Evolutionary conservation across 106 monocot genomes (phyloP).

Genomic region (Dendrobium huoshanense): DNA sequence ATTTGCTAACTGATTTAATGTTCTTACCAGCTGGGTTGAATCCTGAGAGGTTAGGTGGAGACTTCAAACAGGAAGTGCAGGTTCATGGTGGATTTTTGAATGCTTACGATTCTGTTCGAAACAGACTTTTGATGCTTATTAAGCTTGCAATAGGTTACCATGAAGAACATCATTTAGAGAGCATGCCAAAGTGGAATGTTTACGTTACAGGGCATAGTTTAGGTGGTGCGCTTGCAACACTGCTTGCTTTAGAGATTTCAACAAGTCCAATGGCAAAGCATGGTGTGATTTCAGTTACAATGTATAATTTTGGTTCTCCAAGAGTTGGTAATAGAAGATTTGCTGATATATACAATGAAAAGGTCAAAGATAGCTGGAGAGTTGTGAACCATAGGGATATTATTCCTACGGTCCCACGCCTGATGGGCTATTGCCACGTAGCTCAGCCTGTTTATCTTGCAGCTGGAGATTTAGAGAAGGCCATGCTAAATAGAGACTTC

Average conservation of each 20-base stretch:
- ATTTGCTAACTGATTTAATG: slow-evolving; percentile 87
- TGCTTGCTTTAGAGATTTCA: slow-evolving; percentile 91
- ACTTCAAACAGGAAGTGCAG: slow-evolving; percentile 85
- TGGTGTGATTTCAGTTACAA: slow-evolving; percentile 71
- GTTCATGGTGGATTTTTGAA: slow-evolving; percentile 93
- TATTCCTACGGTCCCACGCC: slow-evolving; percentile 85
- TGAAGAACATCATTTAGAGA: slow-evolving; percentile 45
- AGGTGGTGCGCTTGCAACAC: slow-evolving; percentile 94
- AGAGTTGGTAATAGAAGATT: slow-evolving; percentile 96
- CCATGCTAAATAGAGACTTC: slow-evolving; percentile 55
- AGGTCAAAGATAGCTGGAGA: slow-evolving; percentile 98
- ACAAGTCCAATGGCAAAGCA: slow-evolving; percentile 77
- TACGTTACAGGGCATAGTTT: slow-evolving; percentile 96
- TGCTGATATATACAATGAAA: slow-evolving; percentile 84
- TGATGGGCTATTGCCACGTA: slow-evolving; percentile 97
- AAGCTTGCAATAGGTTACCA: slow-evolving; percentile 41
- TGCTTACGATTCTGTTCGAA: slow-evolving; percentile 93
- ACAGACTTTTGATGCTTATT: slow-evolving; percentile 63
- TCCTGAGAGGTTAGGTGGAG: slow-evolving; percentile 84
- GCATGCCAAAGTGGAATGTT: slow-evolving; percentile 56
- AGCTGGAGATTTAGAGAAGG: slow-evolving; percentile 44
- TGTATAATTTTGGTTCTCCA: slow-evolving; percentile 99
- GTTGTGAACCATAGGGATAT: slow-evolving; percentile 96
- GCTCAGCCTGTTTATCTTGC: slow-evolving; percentile 90
- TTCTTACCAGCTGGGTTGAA: slow-evolving; percentile 76